Conservation (phyloP, 2,329 filamentous ascomycete genomes). For the Stagonosporopsis cucurbitacearum region DNA sequence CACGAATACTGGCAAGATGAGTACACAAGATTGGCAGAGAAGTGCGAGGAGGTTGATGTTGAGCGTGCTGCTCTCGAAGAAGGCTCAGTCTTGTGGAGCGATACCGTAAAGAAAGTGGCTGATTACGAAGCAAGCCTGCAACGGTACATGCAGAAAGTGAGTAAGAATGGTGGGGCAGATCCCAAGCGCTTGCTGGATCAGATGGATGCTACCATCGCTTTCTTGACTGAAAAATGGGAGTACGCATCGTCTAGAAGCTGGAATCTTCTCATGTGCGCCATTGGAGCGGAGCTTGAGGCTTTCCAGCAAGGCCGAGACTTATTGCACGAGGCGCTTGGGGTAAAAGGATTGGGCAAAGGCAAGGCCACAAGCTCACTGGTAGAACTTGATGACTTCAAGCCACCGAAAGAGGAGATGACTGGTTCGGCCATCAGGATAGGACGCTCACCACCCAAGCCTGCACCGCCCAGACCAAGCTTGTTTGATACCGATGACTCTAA, state of each 20-base stretch:
- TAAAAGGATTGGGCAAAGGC: conserved; percentile 37
- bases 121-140: conserved; percentile 70
- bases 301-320: conserved; percentile 67
- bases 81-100: conserved; percentile 71
- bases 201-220: conserved; percentile 63
- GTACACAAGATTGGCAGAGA: conserved; percentile 61
- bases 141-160: conserved; percentile 56
- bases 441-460: conserved; percentile 40
- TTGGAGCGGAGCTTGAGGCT: conserved; percentile 75
- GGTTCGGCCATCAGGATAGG: conserved; percentile 41
- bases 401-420: conserved; percentile 40
- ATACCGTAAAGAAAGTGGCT: conserved; percentile 64
- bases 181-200: conserved; percentile 41
- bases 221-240: conserved; percentile 62
- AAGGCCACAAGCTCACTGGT: conserved; percentile 32
- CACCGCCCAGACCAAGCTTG: conserved; percentile 33
- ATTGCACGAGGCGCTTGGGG: conserved; percentile 53
- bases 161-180: conserved; percentile 25
- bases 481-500: conserved; percentile 54
- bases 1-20: conserved; percentile 74
- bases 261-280: conserved; percentile 77
- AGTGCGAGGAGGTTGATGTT: conserved; percentile 62
- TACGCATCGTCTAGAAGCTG: conserved; percentile 68
- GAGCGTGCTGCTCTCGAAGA: conserved; percentile 72
- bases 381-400: conserved; percentile 26